Conservation (phyloP, 768 basidiomycete species). For the Pilatotrama ljubarskyi region DNA sequence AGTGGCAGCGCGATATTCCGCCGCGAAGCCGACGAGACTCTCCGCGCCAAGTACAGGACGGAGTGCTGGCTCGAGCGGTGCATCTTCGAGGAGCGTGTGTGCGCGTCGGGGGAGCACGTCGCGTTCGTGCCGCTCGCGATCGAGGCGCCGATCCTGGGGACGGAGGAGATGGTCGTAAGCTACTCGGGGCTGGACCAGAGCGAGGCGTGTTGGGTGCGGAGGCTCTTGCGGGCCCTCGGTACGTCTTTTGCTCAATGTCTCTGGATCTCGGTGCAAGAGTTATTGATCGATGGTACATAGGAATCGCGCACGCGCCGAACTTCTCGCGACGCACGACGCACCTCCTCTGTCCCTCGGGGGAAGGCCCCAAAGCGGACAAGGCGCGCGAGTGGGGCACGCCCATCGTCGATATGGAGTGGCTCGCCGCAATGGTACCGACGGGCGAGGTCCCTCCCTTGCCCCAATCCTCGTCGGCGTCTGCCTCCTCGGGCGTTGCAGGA, state of each 20-base stretch:
- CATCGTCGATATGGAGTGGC: constrained; percentile 71
- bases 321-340: constrained; percentile 76
- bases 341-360: constrained; percentile 70
- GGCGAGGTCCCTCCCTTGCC: constrained; percentile 45
- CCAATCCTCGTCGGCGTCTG: constrained; percentile 20
- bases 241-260: constrained; percentile 14
- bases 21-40: constrained; percentile 49
- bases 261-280: neutral
- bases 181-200: constrained; percentile 77
- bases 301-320: constrained; percentile 52
- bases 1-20: constrained; percentile 73
- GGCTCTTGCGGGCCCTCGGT: constrained; percentile 72
- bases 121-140: constrained; percentile 68
- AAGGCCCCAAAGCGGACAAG: constrained; percentile 75
- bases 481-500: neutral
- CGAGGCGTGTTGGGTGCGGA: constrained; percentile 62
- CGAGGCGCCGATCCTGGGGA: constrained; percentile 55
- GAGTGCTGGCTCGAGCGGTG: constrained; percentile 95
- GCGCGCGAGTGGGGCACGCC: constrained; percentile 79
- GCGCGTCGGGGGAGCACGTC: constrained; percentile 63
- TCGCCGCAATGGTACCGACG: constrained; percentile 54
- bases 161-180: constrained; percentile 59
- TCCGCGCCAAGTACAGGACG: constrained; percentile 67
- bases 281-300: constrained; percentile 34
- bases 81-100: constrained; percentile 72